Base-by-base conservation (phyloP, 495 filamentous ascomycete genomes). In the Penicillium mononematosum region DNA sequence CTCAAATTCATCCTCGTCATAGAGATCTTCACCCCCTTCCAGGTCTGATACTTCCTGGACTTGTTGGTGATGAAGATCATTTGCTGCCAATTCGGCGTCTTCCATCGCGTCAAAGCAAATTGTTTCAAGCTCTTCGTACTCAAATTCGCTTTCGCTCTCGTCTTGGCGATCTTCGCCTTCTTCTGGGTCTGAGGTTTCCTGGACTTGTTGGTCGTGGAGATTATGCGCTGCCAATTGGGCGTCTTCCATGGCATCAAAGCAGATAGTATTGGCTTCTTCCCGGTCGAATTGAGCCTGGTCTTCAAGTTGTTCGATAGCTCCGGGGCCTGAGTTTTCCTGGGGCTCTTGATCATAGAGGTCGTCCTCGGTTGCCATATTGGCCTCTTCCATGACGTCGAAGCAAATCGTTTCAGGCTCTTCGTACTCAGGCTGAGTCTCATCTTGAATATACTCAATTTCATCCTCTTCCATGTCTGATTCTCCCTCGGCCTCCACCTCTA, bases 41-140 rank as follows among this genome's bases (percentile, higher is more conserved):
- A 11, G 12, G 3, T 56, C 45, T 10, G 50, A 54, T 1, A 41
- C 29, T 12, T 49, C 27, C 5, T 50, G 25, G 3, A 47, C n/a
- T 50, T 55, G 32, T 20, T 56, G 9, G 14, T 38, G n/a, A 10
- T 53, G 46, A 1, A 61, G 36, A 20, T 59, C 22, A 5, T 57
- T 24, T 16, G 53, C 47, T 10, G 43, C 36, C 12, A 54, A 36
- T 12, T 68, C 51, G 6, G 66, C 58, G 1, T 56, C 56, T 36
- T 68, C 66, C 57, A 68, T 61, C 0, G 55, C 54, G 12, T 61
- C 65, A 44, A 68, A 66, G 38, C 65, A 66, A 32, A 68, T 34
- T 0, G 65, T 66, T 14, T 56, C 65, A n/a, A 58, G 55, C 16
- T 70, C 68, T 11, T 66, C 62, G 1, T 60, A 60, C 19, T 67